Evolutionary conservation across 2,329 filamentous ascomycete species (phyloP).

Genomic region (Sclerotinia trifoliorum): DNA sequence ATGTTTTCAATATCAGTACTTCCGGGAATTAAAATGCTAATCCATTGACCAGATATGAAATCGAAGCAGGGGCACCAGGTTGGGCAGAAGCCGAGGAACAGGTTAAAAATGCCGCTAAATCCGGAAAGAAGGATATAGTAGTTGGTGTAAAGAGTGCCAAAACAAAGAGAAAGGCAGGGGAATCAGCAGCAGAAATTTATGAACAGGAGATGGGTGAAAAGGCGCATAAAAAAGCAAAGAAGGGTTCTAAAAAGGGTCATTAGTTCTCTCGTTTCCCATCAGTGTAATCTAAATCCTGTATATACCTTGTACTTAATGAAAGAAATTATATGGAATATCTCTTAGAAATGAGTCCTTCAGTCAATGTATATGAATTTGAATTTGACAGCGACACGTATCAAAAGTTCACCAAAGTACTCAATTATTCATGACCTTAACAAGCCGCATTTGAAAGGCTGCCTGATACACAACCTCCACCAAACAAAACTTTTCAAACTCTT

Average conservation of each 20-base stretch:
- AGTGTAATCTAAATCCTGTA: slow-evolving; percentile 13
- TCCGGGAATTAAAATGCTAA: slow-evolving; percentile 23
- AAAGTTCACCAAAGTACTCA: background rate
- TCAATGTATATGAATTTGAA: background rate
- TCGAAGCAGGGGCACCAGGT: slow-evolving; percentile 59
- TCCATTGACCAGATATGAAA: slow-evolving; percentile 56
- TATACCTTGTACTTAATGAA: slow-evolving; percentile 21
- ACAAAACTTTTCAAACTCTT: background rate
- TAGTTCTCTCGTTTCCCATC: slow-evolving; percentile 12
- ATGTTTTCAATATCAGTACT: slow-evolving; percentile 46
- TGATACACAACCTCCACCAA: background rate
- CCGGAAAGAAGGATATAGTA: slow-evolving; percentile 57
- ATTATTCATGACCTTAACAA: background rate
- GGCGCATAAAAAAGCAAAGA: slow-evolving; percentile 56
- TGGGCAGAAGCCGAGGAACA: slow-evolving; percentile 76
- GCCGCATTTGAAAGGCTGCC: slow-evolving; percentile 7
- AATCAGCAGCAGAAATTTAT: slow-evolving; percentile 60
- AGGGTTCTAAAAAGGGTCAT: slow-evolving; percentile 41
- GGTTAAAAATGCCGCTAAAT: slow-evolving; percentile 57
- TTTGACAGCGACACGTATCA: background rate
- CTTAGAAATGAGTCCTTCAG: too few relatives aligned
- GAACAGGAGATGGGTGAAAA: slow-evolving; percentile 57
- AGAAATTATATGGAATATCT: slow-evolving; percentile 1
- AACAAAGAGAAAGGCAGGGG: slow-evolving; percentile 68
- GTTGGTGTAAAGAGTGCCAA: slow-evolving; percentile 83